A percentile compares a stretch with the other conserved stretches of the same genome.
These are phyloP conservation scores for Luffa aegyptiaca DNA, from an alignment of 306 rosid species.

Conservation along the genomic window DNA sequence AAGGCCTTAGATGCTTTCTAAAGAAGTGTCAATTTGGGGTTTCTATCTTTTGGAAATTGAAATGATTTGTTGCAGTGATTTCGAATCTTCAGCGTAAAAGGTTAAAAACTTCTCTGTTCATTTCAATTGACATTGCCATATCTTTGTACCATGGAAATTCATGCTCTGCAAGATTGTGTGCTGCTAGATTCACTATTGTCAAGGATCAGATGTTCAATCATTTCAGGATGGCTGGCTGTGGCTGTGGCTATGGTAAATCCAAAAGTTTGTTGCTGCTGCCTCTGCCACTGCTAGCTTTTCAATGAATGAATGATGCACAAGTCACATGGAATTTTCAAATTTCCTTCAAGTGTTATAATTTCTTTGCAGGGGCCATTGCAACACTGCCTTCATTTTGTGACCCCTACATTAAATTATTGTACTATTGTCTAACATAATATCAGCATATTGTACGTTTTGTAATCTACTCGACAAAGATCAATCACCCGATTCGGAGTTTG, in stretches of 20 bases:
- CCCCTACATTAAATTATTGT: slow-evolving; percentile 1
- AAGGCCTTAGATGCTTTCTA: neutral
- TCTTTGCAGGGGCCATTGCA: slow-evolving; percentile 3
- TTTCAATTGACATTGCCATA: neutral
- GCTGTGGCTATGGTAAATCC: neutral
- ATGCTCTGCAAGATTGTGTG: neutral
- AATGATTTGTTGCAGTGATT: neutral
- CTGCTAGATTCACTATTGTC: slow-evolving; percentile 2
- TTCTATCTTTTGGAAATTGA: neutral
- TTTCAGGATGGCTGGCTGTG: neutral
- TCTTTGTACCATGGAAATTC: neutral
- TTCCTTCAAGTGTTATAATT: neutral
- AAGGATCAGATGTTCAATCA: slow-evolving; percentile 5
- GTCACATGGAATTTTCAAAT: neutral
- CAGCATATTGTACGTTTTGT: neutral
- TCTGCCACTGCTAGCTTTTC: neutral
- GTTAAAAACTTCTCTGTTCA: neutral
- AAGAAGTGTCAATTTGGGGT: neutral
- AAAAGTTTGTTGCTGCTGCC: slow-evolving; percentile 5
- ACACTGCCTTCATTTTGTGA: neutral
- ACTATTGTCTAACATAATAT: neutral
- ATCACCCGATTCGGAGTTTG: neutral
- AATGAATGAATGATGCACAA: slow-evolving; percentile 3
- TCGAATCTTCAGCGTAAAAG: neutral
- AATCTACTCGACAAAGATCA: neutral